Evolutionary conservation across 768 basidiomycete genomes (phyloP).

Genomic region (Psilocybe cyanescens): DNA sequence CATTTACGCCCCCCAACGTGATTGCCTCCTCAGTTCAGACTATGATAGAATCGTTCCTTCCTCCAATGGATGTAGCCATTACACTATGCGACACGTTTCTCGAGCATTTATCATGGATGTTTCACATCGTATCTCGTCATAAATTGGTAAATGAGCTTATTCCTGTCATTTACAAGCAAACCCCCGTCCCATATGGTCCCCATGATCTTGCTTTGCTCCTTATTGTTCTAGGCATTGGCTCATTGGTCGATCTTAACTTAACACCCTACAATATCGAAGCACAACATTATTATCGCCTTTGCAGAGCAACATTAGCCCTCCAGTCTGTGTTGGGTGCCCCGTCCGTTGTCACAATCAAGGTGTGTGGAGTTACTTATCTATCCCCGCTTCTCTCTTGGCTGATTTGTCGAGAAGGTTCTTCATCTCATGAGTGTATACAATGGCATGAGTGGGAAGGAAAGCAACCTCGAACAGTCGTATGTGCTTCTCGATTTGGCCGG

Average conservation of each 20-base stretch:
- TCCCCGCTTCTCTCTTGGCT: not conserved
- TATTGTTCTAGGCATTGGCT: conserved; percentile 50
- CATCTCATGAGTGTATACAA: conserved; percentile 60
- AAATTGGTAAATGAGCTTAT: conserved; percentile 49
- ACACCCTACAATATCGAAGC: conserved; percentile 54
- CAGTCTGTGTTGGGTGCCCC: conserved; percentile 47
- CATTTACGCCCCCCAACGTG: conserved; percentile 44
- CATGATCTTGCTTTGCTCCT: conserved; percentile 55
- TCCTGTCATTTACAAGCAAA: conserved; percentile 47
- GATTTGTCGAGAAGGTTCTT: conserved; percentile 33
- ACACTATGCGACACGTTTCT: conserved; percentile 49
- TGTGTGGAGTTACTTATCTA: conserved; percentile 8
- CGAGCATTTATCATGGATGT: conserved; percentile 55
- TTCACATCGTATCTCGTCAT: conserved; percentile 49
- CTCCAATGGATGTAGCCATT: conserved; percentile 44
- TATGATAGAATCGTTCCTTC: conserved; percentile 50
- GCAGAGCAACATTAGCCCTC: conserved; percentile 48
- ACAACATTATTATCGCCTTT: conserved; percentile 53
- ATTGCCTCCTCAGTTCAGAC: conserved; percentile 34
- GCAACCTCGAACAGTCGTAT: conserved; percentile 51
- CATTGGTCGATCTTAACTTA: conserved; percentile 48
- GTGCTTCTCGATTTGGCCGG: conserved; percentile 49
- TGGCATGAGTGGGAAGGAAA: conserved; percentile 55
- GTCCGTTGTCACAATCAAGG: conserved; percentile 52
- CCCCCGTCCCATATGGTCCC: conserved; percentile 41